Base-by-base conservation (phyloP, 2,329 filamentous ascomycete species). In the Fusarium sp. region DNA sequence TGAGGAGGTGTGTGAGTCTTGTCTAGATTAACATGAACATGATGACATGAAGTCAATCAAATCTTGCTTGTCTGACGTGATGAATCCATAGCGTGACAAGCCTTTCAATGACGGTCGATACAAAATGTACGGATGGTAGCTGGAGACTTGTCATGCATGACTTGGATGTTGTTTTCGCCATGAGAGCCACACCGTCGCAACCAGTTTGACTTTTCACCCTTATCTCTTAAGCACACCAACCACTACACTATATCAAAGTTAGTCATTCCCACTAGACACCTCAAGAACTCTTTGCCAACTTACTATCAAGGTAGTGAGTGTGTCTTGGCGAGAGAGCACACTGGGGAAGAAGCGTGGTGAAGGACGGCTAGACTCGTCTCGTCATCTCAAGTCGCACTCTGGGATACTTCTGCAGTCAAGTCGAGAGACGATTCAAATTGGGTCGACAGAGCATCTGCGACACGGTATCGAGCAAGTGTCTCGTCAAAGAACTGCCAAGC, bases 1-100 rank as follows among this genome's bases (percentile, higher is more conserved):
- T 35, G 59, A 49, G 61, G 17, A 27, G 36, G 44, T 29, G 36
- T 27, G 20, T 16, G 24, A 11, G 27, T 55, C 61, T 63, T 62
- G 64, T 59, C 20, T 56, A 68, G 60, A 71, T 46, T 16, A 57
- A 36, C 53, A 67, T 61, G 53, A 62, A 62, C 14, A 61, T 27
- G 55, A 73, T 33, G 58, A 60, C 10, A 67, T 71, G 70, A 72
- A 51, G 36, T 61, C 58, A 42, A 24, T 61, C 58, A 42, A 24
- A 17, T 51, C 27, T 51, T 51, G 24, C 46, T 51, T 51, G 27
- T n/a, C 27, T 29, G 17, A 6, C 27, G 27, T 51, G 27, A 51
- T 31, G 14, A 8, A 14, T 29, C 46, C 17, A 51, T 17, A 31
- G 10, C 24, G 24, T 31, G 27, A 7, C 6, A 12, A 51, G 6